A percentile compares a stretch with the other conserved stretches of the same genome.
phyloP scores from a whole-genome alignment of 2,329 filamentous ascomycete species.

The Myriosclerotinia curreyana region DNA sequence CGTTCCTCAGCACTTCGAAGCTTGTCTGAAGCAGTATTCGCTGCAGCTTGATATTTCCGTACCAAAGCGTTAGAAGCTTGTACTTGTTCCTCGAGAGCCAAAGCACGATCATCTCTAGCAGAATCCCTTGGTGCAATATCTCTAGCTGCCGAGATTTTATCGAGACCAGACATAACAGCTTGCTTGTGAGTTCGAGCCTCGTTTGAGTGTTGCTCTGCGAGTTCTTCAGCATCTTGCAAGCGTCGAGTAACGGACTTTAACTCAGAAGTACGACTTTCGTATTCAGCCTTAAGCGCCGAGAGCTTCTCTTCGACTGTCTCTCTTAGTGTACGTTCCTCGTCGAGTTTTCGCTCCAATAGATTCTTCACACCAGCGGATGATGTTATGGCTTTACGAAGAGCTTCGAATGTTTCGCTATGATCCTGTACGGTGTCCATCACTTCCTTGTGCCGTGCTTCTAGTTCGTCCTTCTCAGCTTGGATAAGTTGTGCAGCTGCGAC shows the following conservation, averaged over 20 bases:
- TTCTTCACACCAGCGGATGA: slow-evolving; percentile 75
- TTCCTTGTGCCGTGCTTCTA: slow-evolving; percentile 66
- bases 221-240: slow-evolving; percentile 79
- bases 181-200: slow-evolving; percentile 84
- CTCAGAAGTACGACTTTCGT: slow-evolving; percentile 76
- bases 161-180: slow-evolving; percentile 78
- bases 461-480: slow-evolving; percentile 80
- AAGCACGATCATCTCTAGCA: slow-evolving; percentile 62
- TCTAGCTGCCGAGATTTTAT: slow-evolving; percentile 59
- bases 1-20: slow-evolving; percentile 90
- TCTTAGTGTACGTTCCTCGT: slow-evolving; percentile 75
- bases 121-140: slow-evolving; percentile 49
- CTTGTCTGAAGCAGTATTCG: slow-evolving; percentile 82
- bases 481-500: slow-evolving; percentile 70
- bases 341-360: slow-evolving; percentile 75
- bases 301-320: slow-evolving; percentile 76
- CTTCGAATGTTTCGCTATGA: slow-evolving; percentile 67
- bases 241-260: slow-evolving; percentile 71
- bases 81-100: slow-evolving; percentile 75
- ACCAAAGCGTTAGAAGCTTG: slow-evolving; percentile 74
- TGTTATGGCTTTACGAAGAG: slow-evolving; percentile 72
- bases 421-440: slow-evolving; percentile 64
- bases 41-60: slow-evolving; percentile 84
- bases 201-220: slow-evolving; percentile 80
- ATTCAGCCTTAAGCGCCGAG: slow-evolving; percentile 72